A percentile compares a stretch with the other conserved stretches of the same genome.
phyloP scores from a whole-genome alignment of 805 yeast species.

The Ogataea henricii region DNA sequence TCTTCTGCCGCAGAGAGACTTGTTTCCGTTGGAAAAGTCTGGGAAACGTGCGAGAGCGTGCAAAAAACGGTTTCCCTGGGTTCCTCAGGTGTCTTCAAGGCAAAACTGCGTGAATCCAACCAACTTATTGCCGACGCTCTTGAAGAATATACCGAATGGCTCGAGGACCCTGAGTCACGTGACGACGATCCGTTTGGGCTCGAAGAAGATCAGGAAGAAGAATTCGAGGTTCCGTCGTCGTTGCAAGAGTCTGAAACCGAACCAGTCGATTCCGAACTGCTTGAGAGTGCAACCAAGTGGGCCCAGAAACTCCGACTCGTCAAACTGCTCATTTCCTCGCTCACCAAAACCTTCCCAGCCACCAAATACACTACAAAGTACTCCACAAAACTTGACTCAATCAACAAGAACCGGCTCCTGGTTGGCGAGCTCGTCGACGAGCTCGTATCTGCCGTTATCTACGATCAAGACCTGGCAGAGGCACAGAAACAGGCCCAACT shows the following conservation, averaged over 20 bases:
- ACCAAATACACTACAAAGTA: slow-evolving; percentile 24
- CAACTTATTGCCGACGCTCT: slow-evolving; percentile 58
- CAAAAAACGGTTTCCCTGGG: slow-evolving; percentile 47
- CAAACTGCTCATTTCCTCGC: slow-evolving; percentile 57
- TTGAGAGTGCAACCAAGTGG: slow-evolving; percentile 49
- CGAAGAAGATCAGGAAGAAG: slow-evolving; percentile 26
- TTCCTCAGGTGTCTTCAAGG: slow-evolving; percentile 52
- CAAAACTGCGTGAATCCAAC: slow-evolving; percentile 46
- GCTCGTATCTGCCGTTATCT: slow-evolving; percentile 56
- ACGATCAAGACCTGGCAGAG: slow-evolving; percentile 42
- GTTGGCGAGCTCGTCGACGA: slow-evolving; percentile 56
- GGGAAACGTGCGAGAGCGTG: slow-evolving; percentile 65
- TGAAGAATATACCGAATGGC: slow-evolving; percentile 71
- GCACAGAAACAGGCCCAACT: slow-evolving; percentile 24
- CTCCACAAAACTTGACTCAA: slow-evolving; percentile 49
- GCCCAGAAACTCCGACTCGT: slow-evolving; percentile 54
- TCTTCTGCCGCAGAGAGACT: slow-evolving; percentile 45
- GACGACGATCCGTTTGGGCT: slow-evolving; percentile 57
- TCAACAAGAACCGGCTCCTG: slow-evolving; percentile 44
- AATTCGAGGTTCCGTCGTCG: slow-evolving; percentile 32
- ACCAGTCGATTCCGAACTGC: slow-evolving; percentile 22
- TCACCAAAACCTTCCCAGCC: slow-evolving; percentile 57
- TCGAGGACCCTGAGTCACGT: slow-evolving; percentile 55
- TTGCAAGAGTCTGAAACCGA: slow-evolving; percentile 22
- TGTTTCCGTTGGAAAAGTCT: slow-evolving; percentile 63